Conservation (phyloP, 257 asterid species). For the Gentiana dahurica region DNA sequence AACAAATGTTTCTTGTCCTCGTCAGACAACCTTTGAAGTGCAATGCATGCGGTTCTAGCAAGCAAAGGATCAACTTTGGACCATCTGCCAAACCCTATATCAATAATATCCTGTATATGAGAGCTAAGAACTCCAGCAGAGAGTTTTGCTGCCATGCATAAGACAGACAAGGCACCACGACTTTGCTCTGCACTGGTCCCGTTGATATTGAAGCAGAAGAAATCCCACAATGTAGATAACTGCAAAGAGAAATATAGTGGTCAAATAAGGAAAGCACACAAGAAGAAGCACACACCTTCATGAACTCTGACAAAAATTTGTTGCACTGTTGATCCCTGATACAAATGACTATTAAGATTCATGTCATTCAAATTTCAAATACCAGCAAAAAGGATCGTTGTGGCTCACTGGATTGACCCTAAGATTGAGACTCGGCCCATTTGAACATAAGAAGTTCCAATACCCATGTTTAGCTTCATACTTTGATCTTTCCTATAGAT, state of each 20-base stretch:
- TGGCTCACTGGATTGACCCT: too few species aligned
- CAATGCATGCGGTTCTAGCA: slow-evolving; percentile 87
- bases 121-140: slow-evolving; percentile 68
- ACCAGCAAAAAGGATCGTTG: too few species aligned
- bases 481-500: too few species aligned
- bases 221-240: slow-evolving; percentile 95
- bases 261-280: background rate
- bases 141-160: slow-evolving; percentile 91
- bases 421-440: too few species aligned
- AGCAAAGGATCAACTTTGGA: slow-evolving; percentile 90
- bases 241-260: slow-evolving; percentile 22
- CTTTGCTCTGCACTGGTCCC: slow-evolving; percentile 95
- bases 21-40: slow-evolving; percentile 76
- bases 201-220: slow-evolving; percentile 81
- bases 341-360: too few species aligned
- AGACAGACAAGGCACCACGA: slow-evolving; percentile 87
- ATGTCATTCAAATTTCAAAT: too few species aligned
- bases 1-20: slow-evolving; percentile 76
- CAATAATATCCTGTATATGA: slow-evolving; percentile 86
- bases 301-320: background rate
- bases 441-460: too few species aligned
- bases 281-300: background rate
- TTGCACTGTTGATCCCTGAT: too few species aligned
- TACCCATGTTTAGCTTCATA: too few species aligned
- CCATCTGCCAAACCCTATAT: slow-evolving; percentile 98